Evolutionary conservation across 441 rosid genomes (phyloP).

Genomic region (Erodium texanum): DNA sequence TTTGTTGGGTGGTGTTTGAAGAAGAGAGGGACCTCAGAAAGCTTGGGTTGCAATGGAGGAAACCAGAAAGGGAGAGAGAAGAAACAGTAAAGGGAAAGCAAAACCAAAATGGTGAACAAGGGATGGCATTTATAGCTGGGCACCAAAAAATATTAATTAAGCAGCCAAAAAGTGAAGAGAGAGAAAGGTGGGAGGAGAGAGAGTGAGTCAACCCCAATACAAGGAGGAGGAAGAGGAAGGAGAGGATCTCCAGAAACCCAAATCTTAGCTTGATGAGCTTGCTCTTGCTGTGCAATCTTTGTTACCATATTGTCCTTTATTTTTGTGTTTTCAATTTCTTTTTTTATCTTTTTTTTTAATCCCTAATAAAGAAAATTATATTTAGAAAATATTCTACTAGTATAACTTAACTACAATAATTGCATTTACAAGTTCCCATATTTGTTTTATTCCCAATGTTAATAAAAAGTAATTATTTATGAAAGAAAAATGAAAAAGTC

Average conservation of each 20-base stretch:
- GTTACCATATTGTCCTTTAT: background rate
- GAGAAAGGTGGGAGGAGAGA: background rate
- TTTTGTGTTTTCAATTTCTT: background rate
- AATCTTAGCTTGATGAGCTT: slow-evolving; percentile 5
- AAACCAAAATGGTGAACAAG: slow-evolving; percentile 36
- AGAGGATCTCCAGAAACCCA: background rate
- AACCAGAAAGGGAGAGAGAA: slow-evolving; percentile 28
- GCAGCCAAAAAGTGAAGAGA: background rate
- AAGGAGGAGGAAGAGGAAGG: background rate
- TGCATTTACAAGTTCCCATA: too few species aligned
- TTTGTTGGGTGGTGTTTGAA: slow-evolving; percentile 36
- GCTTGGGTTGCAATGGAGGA: slow-evolving; percentile 84
- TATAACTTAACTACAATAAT: too few species aligned
- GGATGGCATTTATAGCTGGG: slow-evolving; percentile 35
- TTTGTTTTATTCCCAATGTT: too few species aligned
- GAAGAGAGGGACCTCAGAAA: slow-evolving; percentile 22
- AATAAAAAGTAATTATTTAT: too few species aligned
- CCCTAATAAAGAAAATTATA: too few species aligned
- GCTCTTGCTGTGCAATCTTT: background rate
- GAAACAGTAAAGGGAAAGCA: slow-evolving; percentile 47
- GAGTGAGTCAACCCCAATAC: background rate
- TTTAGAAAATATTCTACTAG: too few species aligned
- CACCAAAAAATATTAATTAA: background rate
- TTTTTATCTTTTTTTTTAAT: too few species aligned
- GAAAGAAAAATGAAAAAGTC: too few species aligned